phyloP scores from a whole-genome alignment of 2,329 filamentous ascomycete genomes.

The Epichloe scottii region DNA sequence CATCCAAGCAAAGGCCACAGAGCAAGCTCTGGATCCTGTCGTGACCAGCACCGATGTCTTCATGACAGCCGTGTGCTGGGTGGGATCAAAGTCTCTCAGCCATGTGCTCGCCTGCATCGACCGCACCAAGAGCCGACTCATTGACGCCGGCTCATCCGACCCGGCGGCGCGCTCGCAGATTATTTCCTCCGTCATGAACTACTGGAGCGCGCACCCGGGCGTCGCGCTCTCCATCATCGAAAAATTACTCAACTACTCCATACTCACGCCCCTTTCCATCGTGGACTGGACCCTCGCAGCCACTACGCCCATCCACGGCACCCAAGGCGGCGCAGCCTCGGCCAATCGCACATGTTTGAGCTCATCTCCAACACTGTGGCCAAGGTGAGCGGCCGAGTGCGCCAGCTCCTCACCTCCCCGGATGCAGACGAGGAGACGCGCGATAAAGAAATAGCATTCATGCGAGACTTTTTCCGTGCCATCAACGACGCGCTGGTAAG shows the following conservation, averaged over 20 bases:
- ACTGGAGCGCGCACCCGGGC: conserved; percentile 88
- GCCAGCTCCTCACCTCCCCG: conserved; percentile 59
- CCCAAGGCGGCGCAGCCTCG: conserved; percentile 52
- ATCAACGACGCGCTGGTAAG: conserved; percentile 67
- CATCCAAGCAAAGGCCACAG: conserved; percentile 68
- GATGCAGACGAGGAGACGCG: conserved; percentile 54
- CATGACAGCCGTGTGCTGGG: conserved; percentile 82
- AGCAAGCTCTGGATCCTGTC: conserved; percentile 62
- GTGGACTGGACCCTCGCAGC: conserved; percentile 76
- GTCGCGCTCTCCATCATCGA: conserved; percentile 87
- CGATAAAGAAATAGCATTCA: conserved; percentile 55
- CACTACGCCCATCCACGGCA: conserved; percentile 33
- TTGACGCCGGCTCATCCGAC: conserved; percentile 64
- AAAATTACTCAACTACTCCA: conserved; percentile 94
- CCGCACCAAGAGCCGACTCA: conserved; percentile 77
- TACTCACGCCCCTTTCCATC: conserved; percentile 73
- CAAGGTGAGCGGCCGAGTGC: conserved; percentile 79
- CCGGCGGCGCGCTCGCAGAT: conserved; percentile 75
- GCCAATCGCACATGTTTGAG: conserved; percentile 71
- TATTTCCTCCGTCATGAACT: conserved; percentile 76
- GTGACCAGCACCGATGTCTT: conserved; percentile 88
- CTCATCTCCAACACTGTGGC: conserved; percentile 77
- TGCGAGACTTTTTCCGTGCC: conserved; percentile 66
- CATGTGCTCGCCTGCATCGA: conserved; percentile 95
- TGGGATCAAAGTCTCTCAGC: conserved; percentile 90